Evolutionary conservation across 2,329 filamentous ascomycete species (phyloP).

Genomic region (Colletotrichum musae): DNA sequence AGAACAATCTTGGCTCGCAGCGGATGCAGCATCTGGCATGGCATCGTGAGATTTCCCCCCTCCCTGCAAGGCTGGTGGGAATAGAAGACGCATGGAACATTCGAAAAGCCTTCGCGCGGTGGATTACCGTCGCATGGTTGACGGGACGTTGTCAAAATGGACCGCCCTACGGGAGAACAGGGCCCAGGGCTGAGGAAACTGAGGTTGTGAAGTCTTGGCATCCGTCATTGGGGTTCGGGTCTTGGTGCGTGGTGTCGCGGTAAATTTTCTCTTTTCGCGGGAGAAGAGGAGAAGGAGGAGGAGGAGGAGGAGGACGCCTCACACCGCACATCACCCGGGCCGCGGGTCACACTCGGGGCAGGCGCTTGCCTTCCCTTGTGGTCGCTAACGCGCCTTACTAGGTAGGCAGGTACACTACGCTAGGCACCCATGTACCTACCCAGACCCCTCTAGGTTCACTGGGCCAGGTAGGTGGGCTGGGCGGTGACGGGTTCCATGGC

Average conservation of each 20-base stretch:
- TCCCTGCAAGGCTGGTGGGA: conserved; percentile 12
- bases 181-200: conserved; percentile 40
- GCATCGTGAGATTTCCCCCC: conserved; percentile 21
- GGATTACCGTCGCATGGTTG: conserved; percentile 39
- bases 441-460: background rate
- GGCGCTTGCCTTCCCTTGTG: background rate
- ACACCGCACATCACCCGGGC: conserved; percentile 7
- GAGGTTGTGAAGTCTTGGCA: conserved; percentile 41
- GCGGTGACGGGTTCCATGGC: too few relatives aligned
- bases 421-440: background rate
- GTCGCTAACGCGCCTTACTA: background rate
- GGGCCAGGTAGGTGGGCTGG: background rate
- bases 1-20: conserved; percentile 19
- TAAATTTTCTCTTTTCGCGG: conserved; percentile 35
- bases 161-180: conserved; percentile 39
- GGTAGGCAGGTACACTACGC: background rate
- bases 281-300: conserved; percentile 17
- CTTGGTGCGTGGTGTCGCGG: conserved; percentile 25
- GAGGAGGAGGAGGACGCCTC: conserved; percentile 7
- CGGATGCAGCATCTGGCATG: conserved; percentile 20
- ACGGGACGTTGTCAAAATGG: conserved; percentile 40
- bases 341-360: conserved; percentile 19
- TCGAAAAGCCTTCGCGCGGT: conserved; percentile 37
- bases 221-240: conserved; percentile 39
- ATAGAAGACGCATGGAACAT: conserved; percentile 40